phyloP scores from a whole-genome alignment of 306 rosid species.

The Argentina anserina region DNA sequence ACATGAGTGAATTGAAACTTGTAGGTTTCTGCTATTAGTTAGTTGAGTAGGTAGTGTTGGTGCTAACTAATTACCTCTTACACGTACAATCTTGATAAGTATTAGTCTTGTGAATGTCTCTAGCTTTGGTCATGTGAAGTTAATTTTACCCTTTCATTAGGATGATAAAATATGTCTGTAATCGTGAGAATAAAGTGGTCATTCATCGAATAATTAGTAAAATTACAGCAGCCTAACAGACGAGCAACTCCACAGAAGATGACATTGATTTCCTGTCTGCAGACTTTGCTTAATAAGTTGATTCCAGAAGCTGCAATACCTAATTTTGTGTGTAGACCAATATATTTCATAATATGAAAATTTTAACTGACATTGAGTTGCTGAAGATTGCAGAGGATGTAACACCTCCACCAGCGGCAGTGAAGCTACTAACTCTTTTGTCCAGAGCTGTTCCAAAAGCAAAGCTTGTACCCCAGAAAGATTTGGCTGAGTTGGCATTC shows the following conservation, averaged over 20 bases:
- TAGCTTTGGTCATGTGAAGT: background rate
- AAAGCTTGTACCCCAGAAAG: constrained; percentile 68
- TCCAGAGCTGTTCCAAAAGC: constrained; percentile 70
- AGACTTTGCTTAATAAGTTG: background rate
- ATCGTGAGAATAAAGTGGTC: background rate
- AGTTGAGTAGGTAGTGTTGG: background rate
- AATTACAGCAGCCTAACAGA: background rate
- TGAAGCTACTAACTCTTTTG: constrained; percentile 50
- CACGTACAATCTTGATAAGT: background rate
- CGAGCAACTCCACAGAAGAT: background rate
- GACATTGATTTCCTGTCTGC: background rate
- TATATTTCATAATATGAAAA: background rate
- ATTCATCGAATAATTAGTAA: background rate
- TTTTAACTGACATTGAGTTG: constrained; percentile 44
- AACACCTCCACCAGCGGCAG: constrained; percentile 55
- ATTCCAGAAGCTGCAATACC: background rate
- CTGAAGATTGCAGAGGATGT: constrained; percentile 78
- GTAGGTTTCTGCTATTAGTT: background rate
- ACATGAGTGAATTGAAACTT: background rate
- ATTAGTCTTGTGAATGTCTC: background rate
- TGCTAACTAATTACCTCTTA: background rate
- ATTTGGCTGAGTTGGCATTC: constrained; percentile 56
- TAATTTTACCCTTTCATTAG: background rate
- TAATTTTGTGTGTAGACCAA: background rate
- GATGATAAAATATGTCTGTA: background rate